Evolutionary conservation across 495 filamentous ascomycete genomes (phyloP).

Genomic region (Tetracladium setigerum): DNA sequence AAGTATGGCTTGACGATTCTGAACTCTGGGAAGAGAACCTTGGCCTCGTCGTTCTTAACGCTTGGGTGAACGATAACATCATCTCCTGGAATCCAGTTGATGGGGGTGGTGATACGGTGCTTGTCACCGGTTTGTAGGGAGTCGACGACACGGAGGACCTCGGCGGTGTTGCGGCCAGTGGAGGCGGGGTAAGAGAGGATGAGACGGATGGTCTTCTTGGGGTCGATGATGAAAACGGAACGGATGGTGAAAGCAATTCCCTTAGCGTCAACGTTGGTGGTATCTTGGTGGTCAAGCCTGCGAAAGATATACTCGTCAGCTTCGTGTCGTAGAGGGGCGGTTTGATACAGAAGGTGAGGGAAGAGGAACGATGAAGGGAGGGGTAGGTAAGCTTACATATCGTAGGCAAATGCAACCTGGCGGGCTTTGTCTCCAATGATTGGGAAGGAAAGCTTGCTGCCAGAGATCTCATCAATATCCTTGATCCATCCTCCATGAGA

Average conservation of each 20-base stretch:
- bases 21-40: conserved; percentile 85
- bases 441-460: conserved; percentile 77
- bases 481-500: conserved; percentile 75
- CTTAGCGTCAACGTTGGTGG: conserved; percentile 86
- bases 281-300: conserved; percentile 73
- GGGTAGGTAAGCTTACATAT: conserved; percentile 60
- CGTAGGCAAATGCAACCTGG: conserved; percentile 84
- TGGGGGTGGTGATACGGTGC: conserved; percentile 86
- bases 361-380: too few relatives aligned
- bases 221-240: conserved; percentile 98
- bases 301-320: background rate
- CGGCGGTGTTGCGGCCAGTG: conserved; percentile 92
- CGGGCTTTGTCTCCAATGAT: conserved; percentile 97
- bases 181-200: conserved; percentile 96
- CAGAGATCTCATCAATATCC: conserved; percentile 91
- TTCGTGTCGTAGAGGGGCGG: background rate
- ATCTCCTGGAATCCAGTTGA: conserved; percentile 85
- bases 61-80: conserved; percentile 94
- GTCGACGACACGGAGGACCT: conserved; percentile 92
- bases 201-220: conserved; percentile 93
- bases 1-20: conserved; percentile 93
- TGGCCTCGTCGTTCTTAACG: conserved; percentile 79
- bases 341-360: conserved; percentile 1
- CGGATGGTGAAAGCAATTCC: conserved; percentile 98
- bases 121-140: conserved; percentile 97